These are phyloP conservation scores for Termitomyces sp. DNA, from an alignment of 1,284 basidiomycete species.

Conservation along the genomic window DNA sequence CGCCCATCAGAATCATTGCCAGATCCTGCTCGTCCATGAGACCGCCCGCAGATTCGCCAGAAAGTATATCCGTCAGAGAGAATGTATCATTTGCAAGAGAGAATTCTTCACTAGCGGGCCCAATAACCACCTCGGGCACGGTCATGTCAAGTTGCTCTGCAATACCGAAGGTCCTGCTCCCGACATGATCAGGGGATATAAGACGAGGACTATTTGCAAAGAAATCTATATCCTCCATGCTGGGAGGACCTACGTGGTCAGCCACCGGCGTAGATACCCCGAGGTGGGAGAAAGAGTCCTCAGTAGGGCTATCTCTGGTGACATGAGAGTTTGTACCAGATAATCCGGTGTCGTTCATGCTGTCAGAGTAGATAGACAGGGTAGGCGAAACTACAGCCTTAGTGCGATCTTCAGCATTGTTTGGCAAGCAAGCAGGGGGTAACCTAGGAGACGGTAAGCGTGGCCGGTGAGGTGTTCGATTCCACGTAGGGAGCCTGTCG, in stretches of 20 bases:
- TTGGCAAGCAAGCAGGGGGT: constrained; percentile 15
- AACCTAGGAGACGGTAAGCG: neutral
- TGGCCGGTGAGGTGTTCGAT: neutral
- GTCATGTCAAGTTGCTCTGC: neutral
- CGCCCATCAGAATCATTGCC: neutral
- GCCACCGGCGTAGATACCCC: neutral
- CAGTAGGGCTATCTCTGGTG: neutral
- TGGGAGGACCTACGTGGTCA: neutral
- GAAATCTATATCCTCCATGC: neutral
- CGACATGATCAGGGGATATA: neutral
- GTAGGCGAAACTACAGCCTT: neutral
- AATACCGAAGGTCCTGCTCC: neutral
- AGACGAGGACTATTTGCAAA: neutral
- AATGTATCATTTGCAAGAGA: neutral
- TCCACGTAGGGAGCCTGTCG: neutral
- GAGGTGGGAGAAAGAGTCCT: neutral
- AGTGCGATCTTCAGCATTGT: constrained; percentile 20
- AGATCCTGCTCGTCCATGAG: neutral
- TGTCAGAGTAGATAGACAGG: neutral
- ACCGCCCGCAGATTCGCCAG: neutral
- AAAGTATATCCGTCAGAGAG: neutral
- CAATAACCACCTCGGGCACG: neutral
- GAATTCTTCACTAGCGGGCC: neutral
- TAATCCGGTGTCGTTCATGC: neutral
- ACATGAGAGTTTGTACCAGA: neutral